A percentile compares a stretch with the other conserved stretches of the same genome.
These are phyloP conservation scores for Lunularia cruciata DNA, from an alignment of 225 moss, liverwort and hornwort genomes.

Conservation along the genomic window DNA sequence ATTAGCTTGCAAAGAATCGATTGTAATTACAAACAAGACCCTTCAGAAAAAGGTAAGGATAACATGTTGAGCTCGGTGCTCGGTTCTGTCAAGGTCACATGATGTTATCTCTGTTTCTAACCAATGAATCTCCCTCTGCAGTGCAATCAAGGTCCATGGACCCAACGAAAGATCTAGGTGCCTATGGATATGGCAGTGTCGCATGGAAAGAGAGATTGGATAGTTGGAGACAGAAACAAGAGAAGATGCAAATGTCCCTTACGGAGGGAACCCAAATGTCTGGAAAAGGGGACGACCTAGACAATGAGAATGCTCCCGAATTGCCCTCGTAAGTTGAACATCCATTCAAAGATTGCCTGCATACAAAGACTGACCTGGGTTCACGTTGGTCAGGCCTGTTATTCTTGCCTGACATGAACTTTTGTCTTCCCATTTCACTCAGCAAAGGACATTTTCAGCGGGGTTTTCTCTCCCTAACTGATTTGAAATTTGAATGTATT, in stretches of 20 bases:
- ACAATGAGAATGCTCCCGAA: slow-evolving; percentile 50
- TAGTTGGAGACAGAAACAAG: slow-evolving; percentile 78
- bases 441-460: no score
- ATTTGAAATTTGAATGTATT: background rate
- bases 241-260: slow-evolving; percentile 70
- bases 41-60: no score
- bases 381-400: no score
- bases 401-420: no score
- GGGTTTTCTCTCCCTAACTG: background rate
- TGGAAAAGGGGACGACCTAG: slow-evolving; percentile 45
- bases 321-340: slow-evolving; percentile 53
- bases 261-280: slow-evolving; percentile 53
- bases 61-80: no score
- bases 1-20: no score
- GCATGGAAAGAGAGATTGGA: slow-evolving; percentile 95
- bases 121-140: slow-evolving; percentile 11
- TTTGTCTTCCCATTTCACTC: no score
- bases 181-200: slow-evolving; percentile 65
- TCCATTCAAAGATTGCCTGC: background rate
- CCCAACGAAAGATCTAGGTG: slow-evolving; percentile 52
- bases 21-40: no score
- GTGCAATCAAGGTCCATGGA: slow-evolving; percentile 54
- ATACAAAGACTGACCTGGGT: no score
- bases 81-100: no score
- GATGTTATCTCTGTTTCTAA: no score